Percentiles rank a stretch among this genome's conserved stretches.
Conservation (phyloP, 2,329 filamentous ascomycete species). For the Alternaria infectoria region DNA sequence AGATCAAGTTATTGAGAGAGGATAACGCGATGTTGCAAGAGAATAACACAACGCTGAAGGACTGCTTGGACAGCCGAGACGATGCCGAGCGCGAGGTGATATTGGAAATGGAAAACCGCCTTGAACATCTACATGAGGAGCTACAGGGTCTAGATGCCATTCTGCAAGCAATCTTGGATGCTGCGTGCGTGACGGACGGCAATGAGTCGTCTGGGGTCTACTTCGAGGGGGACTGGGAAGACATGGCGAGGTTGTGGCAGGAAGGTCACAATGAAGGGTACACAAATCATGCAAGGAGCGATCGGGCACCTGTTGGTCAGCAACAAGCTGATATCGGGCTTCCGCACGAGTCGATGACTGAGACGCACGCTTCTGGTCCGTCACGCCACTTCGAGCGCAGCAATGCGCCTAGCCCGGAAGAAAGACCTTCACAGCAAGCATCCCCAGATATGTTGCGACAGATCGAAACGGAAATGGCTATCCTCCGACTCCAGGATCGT, state of each 20-base stretch:
- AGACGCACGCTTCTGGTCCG: background rate
- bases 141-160: background rate
- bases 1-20: background rate
- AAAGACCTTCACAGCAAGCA: background rate
- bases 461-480: background rate
- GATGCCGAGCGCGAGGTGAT: background rate
- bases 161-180: background rate
- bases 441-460: background rate
- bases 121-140: background rate
- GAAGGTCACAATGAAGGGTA: background rate
- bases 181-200: background rate
- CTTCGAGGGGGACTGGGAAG: background rate
- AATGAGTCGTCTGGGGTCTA: background rate
- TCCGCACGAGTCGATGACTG: background rate
- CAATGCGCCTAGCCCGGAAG: background rate
- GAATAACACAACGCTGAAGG: background rate
- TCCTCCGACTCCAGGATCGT: background rate
- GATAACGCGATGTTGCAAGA: background rate
- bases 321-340: background rate
- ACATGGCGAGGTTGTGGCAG: background rate
- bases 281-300: background rate
- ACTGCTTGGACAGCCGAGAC: background rate
- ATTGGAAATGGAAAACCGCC: background rate
- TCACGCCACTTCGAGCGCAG: background rate
- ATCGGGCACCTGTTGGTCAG: background rate